Evolutionary conservation across 1,284 basidiomycete species (phyloP), one percentile per base, ranked within the genome.

Genomic region (Filobasidium uniguttulatum): DNA sequence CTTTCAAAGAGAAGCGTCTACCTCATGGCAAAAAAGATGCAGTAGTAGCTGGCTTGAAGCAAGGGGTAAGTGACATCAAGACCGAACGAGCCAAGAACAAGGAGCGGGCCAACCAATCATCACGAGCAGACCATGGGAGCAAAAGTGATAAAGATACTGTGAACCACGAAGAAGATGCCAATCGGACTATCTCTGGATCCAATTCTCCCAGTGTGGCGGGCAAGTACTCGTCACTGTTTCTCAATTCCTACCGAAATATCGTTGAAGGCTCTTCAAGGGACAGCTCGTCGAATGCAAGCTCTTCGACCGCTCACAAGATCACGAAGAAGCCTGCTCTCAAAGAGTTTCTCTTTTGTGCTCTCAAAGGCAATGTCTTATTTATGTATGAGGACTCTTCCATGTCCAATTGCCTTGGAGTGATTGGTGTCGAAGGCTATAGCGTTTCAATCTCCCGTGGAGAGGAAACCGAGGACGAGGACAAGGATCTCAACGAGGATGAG

Each of bases 331-430:
- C 59, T 62, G 15, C 63, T n/a, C 47, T 48, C 30, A 85, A 84
- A 67, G 88, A 93, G 65, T 82, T 77, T 75, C 93, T 84, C 79
- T 91, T 81, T 66, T 81, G 82, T 48, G 83, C 82, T 3, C 75
- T 94, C 62, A 93, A 91, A 73, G 85, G 85, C 38, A 81, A 78
- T 58, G 81, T 90, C 30, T 72, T 96, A 20, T 94, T 87, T 66
- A 72, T 96, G 19, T 93, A 93, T 69, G 85, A 91, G 65, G 84
- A 89, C 67, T 85, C 91, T 67, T 75, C 73, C 23, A 84, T 85
- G 79, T 76, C 76, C 38, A 87, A 93, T 60, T 88, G 85, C 68
- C 81, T 83, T 59, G 85, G 82, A 3, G 88, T 81, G 10, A 77
- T 96, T 44, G 82, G 89, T 63, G 70, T 94, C 45, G 62, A 69